Base-by-base conservation (phyloP, 2,329 filamentous ascomycete genomes). In the Calonectria crousiana region DNA sequence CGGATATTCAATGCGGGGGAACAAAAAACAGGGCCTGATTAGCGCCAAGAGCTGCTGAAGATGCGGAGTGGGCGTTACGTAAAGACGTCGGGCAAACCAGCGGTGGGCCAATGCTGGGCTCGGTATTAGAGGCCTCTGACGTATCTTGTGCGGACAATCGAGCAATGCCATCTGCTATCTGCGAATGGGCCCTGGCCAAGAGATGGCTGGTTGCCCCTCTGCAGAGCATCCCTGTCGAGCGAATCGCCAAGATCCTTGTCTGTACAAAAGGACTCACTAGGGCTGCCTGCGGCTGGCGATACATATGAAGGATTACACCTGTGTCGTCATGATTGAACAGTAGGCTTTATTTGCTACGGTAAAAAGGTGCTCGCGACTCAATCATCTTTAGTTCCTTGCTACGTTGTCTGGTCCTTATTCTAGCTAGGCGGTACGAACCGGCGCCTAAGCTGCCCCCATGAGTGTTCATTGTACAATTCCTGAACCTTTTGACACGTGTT, bases 391-490 rank as follows among this genome's bases (percentile, higher is more conserved):
- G 38, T 18, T 32, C 26, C 16, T 28, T 28, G 6, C 2, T 26
- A 36, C 14, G 18, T 14, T 2, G 32, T 30, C 51, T 53, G 32
- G 6, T n/a, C 8, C 20, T 62, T 16, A 9, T 6, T 41, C 32
- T 38, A 62, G 8, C 26, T 64, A 11, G 67, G 67, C 20, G 67
- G 67, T 26, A 58, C 58, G 26, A 70, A 70, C 4, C 44, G 56
- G n/a, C 67, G 88, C 84, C 91, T 90, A 67, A 94, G 85, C 0
- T 89, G 89, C 26, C 88, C 92, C 95, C 95, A 98, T 82, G 94
- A 96, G 86, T 97, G 94, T 71, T 92, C 91, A 82, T 92, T 95
- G 81, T 97, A 97, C 74, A 90, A 90, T 76, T 91, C 88, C 86
- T 91, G 89, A 20, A 90, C 87, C 82, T 90, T 90, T 76, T 86